phyloP scores from a whole-genome alignment of 2,329 filamentous ascomycete species.

The Macrophomina phaseolina region DNA sequence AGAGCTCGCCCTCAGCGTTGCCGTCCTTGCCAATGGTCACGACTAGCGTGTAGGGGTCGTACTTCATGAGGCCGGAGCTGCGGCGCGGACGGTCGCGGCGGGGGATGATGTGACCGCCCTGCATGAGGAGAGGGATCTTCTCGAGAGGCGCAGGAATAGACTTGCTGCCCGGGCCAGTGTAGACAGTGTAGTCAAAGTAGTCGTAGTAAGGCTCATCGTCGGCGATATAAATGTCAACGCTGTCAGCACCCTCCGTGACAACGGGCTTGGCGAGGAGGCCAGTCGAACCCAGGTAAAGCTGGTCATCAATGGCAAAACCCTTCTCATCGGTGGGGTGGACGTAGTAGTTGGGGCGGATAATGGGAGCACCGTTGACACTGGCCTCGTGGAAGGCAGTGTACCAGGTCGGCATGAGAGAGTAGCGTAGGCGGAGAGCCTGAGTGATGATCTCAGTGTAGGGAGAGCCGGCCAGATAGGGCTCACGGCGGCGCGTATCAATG shows the following conservation, averaged over 20 bases:
- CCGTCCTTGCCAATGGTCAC: constrained; percentile 71
- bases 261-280: constrained; percentile 94
- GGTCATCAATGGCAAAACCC: constrained; percentile 89
- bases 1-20: constrained; percentile 80
- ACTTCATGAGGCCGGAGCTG: constrained; percentile 87
- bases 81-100: constrained; percentile 87
- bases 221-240: constrained; percentile 82
- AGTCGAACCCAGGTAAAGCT: constrained; percentile 87
- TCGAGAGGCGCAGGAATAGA: constrained; percentile 80
- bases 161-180: constrained; percentile 75
- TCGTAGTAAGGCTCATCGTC: constrained; percentile 92
- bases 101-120: constrained; percentile 88
- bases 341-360: constrained; percentile 92
- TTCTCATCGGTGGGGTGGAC: constrained; percentile 84
- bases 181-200: constrained; percentile 85
- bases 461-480: constrained; percentile 86
- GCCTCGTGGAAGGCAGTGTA: constrained; percentile 97
- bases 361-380: constrained; percentile 79
- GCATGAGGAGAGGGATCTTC: constrained; percentile 88
- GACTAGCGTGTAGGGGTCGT: constrained; percentile 92
- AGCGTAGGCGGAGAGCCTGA: constrained; percentile 84
- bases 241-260: constrained; percentile 74
- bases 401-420: constrained; percentile 89
- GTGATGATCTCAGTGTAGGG: constrained; percentile 87
- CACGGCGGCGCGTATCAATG: constrained; percentile 91